Conservation (phyloP, 352 stramenopile species). For the Vaucheria bursata region DNA sequence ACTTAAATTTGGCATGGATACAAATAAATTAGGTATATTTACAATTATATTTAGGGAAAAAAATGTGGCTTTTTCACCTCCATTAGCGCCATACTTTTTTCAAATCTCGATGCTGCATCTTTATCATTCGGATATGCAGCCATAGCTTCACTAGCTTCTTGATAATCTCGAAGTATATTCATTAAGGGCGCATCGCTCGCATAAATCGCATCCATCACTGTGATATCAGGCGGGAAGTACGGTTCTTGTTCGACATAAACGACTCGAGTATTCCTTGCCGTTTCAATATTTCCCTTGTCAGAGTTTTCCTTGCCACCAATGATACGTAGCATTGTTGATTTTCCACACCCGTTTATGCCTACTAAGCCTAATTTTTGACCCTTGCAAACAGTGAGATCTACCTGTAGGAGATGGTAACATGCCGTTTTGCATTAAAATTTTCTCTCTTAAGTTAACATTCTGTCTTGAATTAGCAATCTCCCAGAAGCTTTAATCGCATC, state of each 20-base stretch:
- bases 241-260: constrained; percentile 46
- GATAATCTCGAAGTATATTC: constrained; percentile 14
- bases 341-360: constrained; percentile 62
- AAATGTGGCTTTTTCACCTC: not conserved
- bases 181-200: constrained; percentile 40
- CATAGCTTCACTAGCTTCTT: constrained; percentile 29
- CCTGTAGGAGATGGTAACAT: not conserved
- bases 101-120: constrained; percentile 31
- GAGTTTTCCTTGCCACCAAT: constrained; percentile 21
- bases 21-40: too few relatives aligned
- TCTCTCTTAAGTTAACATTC: too few relatives aligned
- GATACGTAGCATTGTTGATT: constrained; percentile 57
- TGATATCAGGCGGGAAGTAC: constrained; percentile 24
- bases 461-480: too few relatives aligned
- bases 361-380: constrained; percentile 53
- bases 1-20: too few relatives aligned
- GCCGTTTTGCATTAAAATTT: too few relatives aligned
- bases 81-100: constrained; percentile 40
- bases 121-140: constrained; percentile 12
- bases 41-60: too few relatives aligned
- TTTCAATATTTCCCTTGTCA: constrained; percentile 27
- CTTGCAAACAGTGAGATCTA: constrained; percentile 30
- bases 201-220: constrained; percentile 37
- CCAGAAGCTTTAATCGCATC: too few relatives aligned
- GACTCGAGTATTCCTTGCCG: constrained; percentile 23